Base-by-base conservation (phyloP, 345 rosid species). In the Gossypium turneri region DNA sequence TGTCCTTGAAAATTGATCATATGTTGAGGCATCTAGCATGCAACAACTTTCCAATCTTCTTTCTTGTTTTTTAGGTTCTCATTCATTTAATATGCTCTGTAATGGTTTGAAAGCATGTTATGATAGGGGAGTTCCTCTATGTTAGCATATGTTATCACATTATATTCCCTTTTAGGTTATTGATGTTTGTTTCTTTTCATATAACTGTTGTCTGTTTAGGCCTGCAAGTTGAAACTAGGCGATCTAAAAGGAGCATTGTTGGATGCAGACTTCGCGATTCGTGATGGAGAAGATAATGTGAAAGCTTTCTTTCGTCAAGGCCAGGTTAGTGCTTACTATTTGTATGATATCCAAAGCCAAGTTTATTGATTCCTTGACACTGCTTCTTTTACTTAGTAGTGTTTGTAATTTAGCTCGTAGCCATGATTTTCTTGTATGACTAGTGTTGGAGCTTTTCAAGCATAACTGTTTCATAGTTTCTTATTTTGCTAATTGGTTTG, bases 241-340 rank as follows among this genome's bases (percentile, higher is more conserved):
- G 92, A 88, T 75, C 73, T 81, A 19, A 82, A 87, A 80, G 92
- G 91, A 78, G 92, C 95, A 9, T 73, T 88, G 66, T 45, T 81
- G 81, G 91, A 87, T 67, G 76, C 88, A 3, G 90, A 88, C 62
- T 86, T 86, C 67, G 92, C 91, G 2, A 83, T 87, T 70, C 88
- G 90, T 44, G 90, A 90, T 43, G 89, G 85, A 19, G 89, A 89
- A 16, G 76, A 86, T 72, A 87, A 84, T 77, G 90, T 75, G 56
- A 89, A 90, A 82, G 96, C 96, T 73, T 82, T 83, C 47, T 88
- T 86, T 72, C 89, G 90, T 19, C 91, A 85, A 80, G 93, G 96
- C 59, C 91, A 90, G 96, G 96, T 86, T 72, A 70, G 83, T 52
- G 56, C 19, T 66, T 56, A 9, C 44, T 38, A 15, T 66, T 19